Evolutionary conservation across 768 basidiomycete genomes (phyloP).

Genomic region (Tricholoma matsutake): DNA sequence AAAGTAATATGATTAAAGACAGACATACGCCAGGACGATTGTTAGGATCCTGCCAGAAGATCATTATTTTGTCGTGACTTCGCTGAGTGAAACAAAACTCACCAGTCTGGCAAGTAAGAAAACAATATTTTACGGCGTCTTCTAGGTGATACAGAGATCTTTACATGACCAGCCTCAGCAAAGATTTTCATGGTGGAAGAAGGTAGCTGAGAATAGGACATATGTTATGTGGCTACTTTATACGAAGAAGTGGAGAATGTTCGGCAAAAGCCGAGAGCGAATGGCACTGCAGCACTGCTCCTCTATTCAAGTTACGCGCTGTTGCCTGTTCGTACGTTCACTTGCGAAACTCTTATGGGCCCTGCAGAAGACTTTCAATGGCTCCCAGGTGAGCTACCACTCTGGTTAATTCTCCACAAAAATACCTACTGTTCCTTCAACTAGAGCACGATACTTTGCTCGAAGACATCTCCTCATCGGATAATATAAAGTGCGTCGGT

Average conservation of each 20-base stretch:
- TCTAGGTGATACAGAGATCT: slow-evolving; percentile 25
- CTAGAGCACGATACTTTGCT: slow-evolving; percentile 59
- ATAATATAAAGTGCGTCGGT: slow-evolving; percentile 53
- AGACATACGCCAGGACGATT: slow-evolving; percentile 58
- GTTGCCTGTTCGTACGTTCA: too few species aligned
- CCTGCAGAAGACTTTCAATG: slow-evolving; percentile 40
- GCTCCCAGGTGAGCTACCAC: slow-evolving; percentile 44
- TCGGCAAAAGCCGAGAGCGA: background rate
- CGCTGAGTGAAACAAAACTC: slow-evolving; percentile 16
- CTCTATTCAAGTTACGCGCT: too few species aligned
- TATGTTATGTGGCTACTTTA: slow-evolving; percentile 5
- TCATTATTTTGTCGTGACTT: background rate
- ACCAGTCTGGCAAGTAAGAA: slow-evolving; percentile 82
- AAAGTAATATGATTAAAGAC: background rate
- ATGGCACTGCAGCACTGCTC: too few species aligned
- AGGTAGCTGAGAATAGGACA: slow-evolving; percentile 30
- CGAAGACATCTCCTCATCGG: slow-evolving; percentile 61
- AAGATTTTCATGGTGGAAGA: slow-evolving; percentile 25
- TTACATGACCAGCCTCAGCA: slow-evolving; percentile 12
- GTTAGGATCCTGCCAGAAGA: slow-evolving; percentile 56
- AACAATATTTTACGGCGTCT: slow-evolving; percentile 44
- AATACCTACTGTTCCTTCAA: slow-evolving; percentile 8
- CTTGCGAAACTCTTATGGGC: background rate
- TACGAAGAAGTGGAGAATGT: background rate
- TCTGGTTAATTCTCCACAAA: background rate